phyloP scores from a whole-genome alignment of 1,139 yeast species.

The Hanseniaspora sp. region DNA sequence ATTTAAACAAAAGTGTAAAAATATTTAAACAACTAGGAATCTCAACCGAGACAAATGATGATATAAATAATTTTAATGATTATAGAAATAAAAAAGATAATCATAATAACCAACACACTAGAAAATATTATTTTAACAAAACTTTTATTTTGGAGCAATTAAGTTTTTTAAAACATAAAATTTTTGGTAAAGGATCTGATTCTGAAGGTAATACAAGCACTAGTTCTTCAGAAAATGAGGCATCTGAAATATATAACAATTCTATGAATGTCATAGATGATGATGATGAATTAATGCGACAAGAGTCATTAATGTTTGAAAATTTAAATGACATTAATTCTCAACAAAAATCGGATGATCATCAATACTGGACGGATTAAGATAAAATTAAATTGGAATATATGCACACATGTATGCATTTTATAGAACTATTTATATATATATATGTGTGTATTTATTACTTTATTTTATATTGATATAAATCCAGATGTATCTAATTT shows the following conservation, averaged over 20 bases:
- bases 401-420: not conserved
- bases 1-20: conserved; percentile 7
- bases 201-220: not conserved
- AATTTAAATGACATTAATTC: not conserved
- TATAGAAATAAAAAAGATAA: not conserved
- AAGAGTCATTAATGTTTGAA: conserved; percentile 11
- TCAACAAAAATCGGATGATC: not conserved
- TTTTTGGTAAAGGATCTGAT: conserved; percentile 1
- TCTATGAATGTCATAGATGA: not conserved
- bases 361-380: conserved; percentile 6
- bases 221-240: not conserved
- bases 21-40: conserved; percentile 6
- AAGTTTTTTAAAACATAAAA: conserved; percentile 3
- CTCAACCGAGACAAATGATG: conserved; percentile 1
- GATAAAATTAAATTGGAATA: not conserved
- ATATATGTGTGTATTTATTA: not conserved
- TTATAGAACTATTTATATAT: not conserved
- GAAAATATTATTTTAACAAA: not conserved
- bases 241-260: not conserved
- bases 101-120: not conserved
- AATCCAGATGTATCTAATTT: conserved; percentile 6
- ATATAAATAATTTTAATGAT: not conserved
- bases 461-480: not conserved
- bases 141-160: conserved; percentile 10
- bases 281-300: conserved; percentile 7